Percentiles rank a stretch among this genome's conserved stretches.
Conservation (phyloP, 2,329 filamentous ascomycete genomes). For the Hypoxylon rubiginosum region DNA sequence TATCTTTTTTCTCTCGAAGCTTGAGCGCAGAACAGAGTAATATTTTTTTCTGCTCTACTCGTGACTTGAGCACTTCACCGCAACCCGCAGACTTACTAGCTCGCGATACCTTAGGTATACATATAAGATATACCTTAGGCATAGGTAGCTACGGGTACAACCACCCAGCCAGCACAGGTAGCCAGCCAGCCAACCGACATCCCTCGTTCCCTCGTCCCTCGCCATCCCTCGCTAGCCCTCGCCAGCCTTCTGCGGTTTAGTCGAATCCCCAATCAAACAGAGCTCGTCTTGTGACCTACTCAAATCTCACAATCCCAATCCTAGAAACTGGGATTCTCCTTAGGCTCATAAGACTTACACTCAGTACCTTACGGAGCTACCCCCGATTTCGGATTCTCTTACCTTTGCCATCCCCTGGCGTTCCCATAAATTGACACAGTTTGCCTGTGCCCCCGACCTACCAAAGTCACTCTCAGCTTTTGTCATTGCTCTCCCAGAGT, state of each 20-base stretch:
- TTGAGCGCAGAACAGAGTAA: constrained; percentile 26
- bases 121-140: too few species aligned
- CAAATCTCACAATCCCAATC: constrained; percentile 26
- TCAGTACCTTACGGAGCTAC: constrained; percentile 21
- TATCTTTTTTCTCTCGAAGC: background rate
- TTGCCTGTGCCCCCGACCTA: constrained; percentile 18
- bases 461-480: constrained; percentile 22
- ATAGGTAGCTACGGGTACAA: background rate
- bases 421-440: constrained; percentile 35
- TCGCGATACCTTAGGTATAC: background rate
- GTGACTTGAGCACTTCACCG: constrained; percentile 21
- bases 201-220: too few species aligned
- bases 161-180: background rate
- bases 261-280: constrained; percentile 29
- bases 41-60: constrained; percentile 6
- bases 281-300: constrained; percentile 38
- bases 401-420: constrained; percentile 19
- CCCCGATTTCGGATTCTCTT: constrained; percentile 40
- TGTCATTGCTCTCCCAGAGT: constrained; percentile 21
- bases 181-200: background rate
- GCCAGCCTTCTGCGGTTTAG: constrained; percentile 2
- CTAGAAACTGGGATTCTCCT: constrained; percentile 19
- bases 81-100: background rate
- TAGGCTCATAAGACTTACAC: background rate
- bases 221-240: constrained; percentile 16